phyloP scores from a whole-genome alignment of 805 yeast genomes.

The Zygosaccharomyces kombuchaensis region DNA sequence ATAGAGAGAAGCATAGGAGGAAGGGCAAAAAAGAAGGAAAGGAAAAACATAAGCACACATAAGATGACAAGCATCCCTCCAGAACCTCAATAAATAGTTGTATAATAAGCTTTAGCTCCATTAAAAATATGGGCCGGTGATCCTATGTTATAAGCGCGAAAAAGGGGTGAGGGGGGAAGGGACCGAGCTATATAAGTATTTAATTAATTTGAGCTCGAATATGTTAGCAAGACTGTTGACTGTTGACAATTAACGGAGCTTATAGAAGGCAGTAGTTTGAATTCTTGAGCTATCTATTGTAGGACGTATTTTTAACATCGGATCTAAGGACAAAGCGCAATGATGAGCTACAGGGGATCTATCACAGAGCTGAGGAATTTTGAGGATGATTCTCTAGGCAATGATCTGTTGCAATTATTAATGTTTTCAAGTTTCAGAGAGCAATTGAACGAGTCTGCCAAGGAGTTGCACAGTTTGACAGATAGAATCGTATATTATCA shows the following conservation, averaged over 20 bases:
- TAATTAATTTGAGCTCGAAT: neutral
- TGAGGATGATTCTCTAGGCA: neutral
- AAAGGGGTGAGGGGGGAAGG: neutral
- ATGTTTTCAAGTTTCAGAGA: slow-evolving; percentile 10
- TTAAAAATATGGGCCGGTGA: neutral
- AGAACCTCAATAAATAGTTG: neutral
- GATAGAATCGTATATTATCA: slow-evolving; percentile 12
- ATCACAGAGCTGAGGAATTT: neutral
- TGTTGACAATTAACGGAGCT: too few relatives aligned
- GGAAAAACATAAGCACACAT: slow-evolving; percentile 9
- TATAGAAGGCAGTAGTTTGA: too few relatives aligned
- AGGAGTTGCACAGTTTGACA: slow-evolving; percentile 17
- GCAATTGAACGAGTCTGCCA: slow-evolving; percentile 10
- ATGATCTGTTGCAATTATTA: slow-evolving; percentile 8
- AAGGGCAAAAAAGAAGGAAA: slow-evolving; percentile 20
- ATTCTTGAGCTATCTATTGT: too few relatives aligned
- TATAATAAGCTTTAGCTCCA: neutral
- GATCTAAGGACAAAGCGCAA: neutral
- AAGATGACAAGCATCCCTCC: neutral
- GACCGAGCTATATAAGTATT: neutral
- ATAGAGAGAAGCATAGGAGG: slow-evolving; percentile 20
- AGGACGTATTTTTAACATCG: too few relatives aligned
- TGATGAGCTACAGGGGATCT: slow-evolving; percentile 1
- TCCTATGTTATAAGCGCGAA: neutral
- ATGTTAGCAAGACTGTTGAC: too few relatives aligned